Conservation (phyloP, 129 eudicot species). For the Kitagawia praeruptora region DNA sequence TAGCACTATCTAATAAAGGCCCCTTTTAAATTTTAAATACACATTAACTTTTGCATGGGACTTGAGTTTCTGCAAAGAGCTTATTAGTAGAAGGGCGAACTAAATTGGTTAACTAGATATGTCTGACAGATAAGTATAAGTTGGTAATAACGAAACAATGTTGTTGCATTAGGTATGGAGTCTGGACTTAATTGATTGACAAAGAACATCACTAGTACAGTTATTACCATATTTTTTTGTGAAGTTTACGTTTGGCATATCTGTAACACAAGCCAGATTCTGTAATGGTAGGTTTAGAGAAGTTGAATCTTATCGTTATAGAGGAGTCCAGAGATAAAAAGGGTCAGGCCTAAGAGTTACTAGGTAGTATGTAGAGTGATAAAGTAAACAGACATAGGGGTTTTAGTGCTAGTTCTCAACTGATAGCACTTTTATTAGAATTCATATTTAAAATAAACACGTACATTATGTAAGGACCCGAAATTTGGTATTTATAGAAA, state of each 20-base stretch:
- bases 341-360: neutral
- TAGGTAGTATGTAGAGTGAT: too few relatives aligned
- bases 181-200: neutral
- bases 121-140: neutral
- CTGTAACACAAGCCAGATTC: neutral
- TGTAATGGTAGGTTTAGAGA: neutral
- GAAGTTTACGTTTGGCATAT: neutral
- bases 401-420: neutral
- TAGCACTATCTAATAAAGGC: neutral
- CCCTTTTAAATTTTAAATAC: neutral
- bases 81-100: neutral
- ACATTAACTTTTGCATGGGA: neutral
- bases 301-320: neutral
- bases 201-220: neutral
- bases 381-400: too few relatives aligned
- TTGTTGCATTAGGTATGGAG: neutral
- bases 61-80: neutral
- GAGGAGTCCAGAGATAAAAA: neutral
- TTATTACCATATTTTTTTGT: too few relatives aligned
- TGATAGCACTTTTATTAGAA: neutral
- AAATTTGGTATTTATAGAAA: neutral
- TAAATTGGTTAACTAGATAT: neutral
- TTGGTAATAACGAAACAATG: neutral
- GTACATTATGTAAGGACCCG: neutral
- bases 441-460: neutral